Conservation (phyloP, 768 basidiomycete genomes). For the Wakefieldia striispora region DNA sequence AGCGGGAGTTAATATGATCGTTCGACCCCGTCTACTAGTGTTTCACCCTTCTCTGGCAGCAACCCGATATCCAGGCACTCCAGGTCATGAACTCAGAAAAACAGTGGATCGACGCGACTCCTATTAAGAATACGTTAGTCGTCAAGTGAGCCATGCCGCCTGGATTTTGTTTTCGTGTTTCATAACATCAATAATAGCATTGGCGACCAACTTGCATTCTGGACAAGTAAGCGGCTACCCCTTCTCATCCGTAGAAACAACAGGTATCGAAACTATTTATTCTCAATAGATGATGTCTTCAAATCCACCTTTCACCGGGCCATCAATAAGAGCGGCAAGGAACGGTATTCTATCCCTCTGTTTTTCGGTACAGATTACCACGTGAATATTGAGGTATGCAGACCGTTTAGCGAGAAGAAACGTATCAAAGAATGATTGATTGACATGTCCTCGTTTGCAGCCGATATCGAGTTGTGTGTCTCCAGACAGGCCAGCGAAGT, state of each 20-base stretch:
- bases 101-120: slow-evolving; percentile 80
- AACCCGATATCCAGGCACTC: slow-evolving; percentile 68
- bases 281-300: slow-evolving; percentile 72
- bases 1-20: background rate
- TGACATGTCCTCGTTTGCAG: slow-evolving; percentile 11
- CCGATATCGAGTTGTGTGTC: slow-evolving; percentile 51
- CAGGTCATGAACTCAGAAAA: slow-evolving; percentile 79
- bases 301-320: slow-evolving; percentile 89
- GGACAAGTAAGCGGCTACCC: slow-evolving; percentile 67
- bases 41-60: slow-evolving; percentile 87
- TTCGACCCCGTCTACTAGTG: slow-evolving; percentile 42
- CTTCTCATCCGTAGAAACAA: background rate
- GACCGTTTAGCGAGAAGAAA: background rate
- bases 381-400: slow-evolving; percentile 67
- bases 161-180: slow-evolving; percentile 4
- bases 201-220: slow-evolving; percentile 84
- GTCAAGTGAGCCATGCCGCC: slow-evolving; percentile 60
- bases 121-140: slow-evolving; percentile 78
- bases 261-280: background rate
- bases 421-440: background rate
- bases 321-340: slow-evolving; percentile 66
- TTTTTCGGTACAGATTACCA: slow-evolving; percentile 89
- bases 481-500: slow-evolving; percentile 56
- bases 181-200: slow-evolving; percentile 46
- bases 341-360: slow-evolving; percentile 81